These are phyloP conservation scores for Teratosphaeria nubilosa DNA, from an alignment of 2,329 filamentous ascomycete genomes.

Conservation along the genomic window DNA sequence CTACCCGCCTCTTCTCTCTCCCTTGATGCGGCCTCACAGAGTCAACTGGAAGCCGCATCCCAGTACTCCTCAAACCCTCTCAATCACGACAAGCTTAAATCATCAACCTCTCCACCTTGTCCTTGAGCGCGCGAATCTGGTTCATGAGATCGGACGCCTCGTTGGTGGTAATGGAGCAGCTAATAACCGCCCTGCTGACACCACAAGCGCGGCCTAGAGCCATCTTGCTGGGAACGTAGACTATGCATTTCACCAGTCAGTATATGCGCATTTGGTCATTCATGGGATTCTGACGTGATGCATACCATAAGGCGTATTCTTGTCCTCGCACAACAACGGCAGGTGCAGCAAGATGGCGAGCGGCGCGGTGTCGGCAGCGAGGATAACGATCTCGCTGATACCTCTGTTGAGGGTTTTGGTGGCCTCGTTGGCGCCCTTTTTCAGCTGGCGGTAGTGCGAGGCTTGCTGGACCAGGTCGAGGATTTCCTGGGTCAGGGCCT, in stretches of 20 bases:
- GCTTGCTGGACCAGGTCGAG: slow-evolving; percentile 55
- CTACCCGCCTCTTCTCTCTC: not conserved
- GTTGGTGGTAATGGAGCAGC: slow-evolving; percentile 80
- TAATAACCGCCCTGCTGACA: slow-evolving; percentile 80
- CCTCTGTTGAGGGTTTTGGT: slow-evolving; percentile 89
- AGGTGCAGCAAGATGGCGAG: slow-evolving; percentile 83
- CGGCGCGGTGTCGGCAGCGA: slow-evolving; percentile 79
- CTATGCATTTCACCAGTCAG: slow-evolving; percentile 7
- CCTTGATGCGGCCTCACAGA: not conserved
- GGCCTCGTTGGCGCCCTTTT: slow-evolving; percentile 75
- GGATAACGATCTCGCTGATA: slow-evolving; percentile 78
- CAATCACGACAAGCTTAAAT: slow-evolving; percentile 49
- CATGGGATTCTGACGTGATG: not conserved
- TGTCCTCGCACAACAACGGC: slow-evolving; percentile 72
- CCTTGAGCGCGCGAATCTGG: slow-evolving; percentile 81
- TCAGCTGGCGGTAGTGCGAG: slow-evolving; percentile 53
- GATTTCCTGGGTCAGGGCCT: slow-evolving; percentile 40
- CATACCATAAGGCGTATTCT: slow-evolving; percentile 54
- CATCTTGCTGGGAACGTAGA: slow-evolving; percentile 55
- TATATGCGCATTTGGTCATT: no score
- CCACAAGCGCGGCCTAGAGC: slow-evolving; percentile 82
- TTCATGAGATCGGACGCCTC: slow-evolving; percentile 77
- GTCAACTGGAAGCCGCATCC: not conserved
- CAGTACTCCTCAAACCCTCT: not conserved
- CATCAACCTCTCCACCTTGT: slow-evolving; percentile 91